Percentiles rank a stretch among this genome's conserved stretches.
Evolutionary conservation across 2,329 filamentous ascomycete genomes (phyloP).

Genomic region (Sphaerostilbella broomeana): DNA sequence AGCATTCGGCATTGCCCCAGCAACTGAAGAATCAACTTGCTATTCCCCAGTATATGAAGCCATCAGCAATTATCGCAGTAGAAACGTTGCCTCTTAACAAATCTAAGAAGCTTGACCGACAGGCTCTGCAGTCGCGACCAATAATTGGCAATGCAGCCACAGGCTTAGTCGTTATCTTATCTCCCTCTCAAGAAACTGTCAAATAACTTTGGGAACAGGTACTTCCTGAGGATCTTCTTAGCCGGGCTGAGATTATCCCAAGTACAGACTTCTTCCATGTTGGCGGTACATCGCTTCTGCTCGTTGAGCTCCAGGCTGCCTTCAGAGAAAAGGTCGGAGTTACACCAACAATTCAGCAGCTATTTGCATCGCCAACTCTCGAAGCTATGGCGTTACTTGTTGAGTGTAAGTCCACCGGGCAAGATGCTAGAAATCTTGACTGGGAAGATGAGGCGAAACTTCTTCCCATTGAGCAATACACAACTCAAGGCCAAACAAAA

Average conservation of each 20-base stretch:
- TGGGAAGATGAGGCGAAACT: conserved; percentile 21
- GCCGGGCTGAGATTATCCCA: no score
- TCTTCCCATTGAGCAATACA: conserved; percentile 1
- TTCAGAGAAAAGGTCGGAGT: conserved; percentile 29
- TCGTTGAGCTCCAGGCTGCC: conserved; percentile 29
- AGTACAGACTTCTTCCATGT: conserved; percentile 37
- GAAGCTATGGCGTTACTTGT: conserved; percentile 31
- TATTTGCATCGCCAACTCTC: conserved; percentile 34
- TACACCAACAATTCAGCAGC: conserved; percentile 21
- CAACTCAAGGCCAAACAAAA: not conserved
- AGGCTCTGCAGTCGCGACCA: no score
- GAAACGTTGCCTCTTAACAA: conserved; percentile 25
- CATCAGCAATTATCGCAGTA: conserved; percentile 22
- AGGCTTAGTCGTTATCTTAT: conserved; percentile 19
- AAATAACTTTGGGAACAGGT: conserved; percentile 11
- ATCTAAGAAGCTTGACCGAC: conserved; percentile 28
- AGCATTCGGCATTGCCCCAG: conserved; percentile 14
- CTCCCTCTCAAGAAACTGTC: conserved; percentile 11
- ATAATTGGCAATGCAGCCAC: no score
- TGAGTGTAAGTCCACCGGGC: conserved; percentile 10
- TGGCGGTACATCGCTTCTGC: conserved; percentile 36
- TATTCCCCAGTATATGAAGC: conserved; percentile 32
- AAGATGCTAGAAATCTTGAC: conserved; percentile 16
- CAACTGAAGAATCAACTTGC: conserved; percentile 17
- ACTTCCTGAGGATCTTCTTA: conserved; percentile 2